Conservation (phyloP, 192 early-diverging fungal species). For the Lobosporangium transversale region DNA sequence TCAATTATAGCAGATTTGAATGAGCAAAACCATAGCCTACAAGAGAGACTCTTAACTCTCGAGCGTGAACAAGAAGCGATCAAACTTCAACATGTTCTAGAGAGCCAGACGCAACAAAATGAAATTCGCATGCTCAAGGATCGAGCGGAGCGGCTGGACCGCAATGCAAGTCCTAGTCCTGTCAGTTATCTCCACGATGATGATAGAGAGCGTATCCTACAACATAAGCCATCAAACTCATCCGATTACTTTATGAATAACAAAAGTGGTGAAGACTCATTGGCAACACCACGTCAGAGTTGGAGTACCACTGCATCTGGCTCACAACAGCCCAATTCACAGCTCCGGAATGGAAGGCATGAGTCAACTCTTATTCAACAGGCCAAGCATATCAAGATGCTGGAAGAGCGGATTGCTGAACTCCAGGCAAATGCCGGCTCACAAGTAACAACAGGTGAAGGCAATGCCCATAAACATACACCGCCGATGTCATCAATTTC, state of each 20-base stretch:
- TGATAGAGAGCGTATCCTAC: constrained; percentile 22
- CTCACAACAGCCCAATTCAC: constrained; percentile 8
- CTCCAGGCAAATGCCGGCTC: constrained; percentile 33
- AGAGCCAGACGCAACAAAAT: constrained; percentile 25
- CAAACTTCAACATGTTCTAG: constrained; percentile 38
- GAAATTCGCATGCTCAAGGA: constrained; percentile 32
- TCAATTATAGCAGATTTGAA: constrained; percentile 44
- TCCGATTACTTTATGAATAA: constrained; percentile 12
- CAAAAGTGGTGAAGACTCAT: constrained; percentile 35
- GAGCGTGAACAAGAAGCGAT: constrained; percentile 42
- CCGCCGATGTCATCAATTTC: constrained; percentile 13
- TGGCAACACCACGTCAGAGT: constrained; percentile 46
- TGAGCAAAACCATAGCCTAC: constrained; percentile 46
- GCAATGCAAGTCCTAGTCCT: constrained; percentile 32
- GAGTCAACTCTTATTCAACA: constrained; percentile 50
- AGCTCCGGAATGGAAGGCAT: constrained; percentile 24
- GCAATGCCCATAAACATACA: constrained; percentile 14
- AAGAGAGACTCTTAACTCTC: constrained; percentile 28
- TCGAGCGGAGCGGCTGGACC: constrained; percentile 51
- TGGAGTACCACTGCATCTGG: constrained; percentile 31
- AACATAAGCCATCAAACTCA: constrained; percentile 27
- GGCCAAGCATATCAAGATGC: constrained; percentile 45
- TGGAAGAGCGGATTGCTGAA: constrained; percentile 49
- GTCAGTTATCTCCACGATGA: constrained; percentile 8
- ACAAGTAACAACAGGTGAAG: constrained; percentile 14